These are phyloP conservation scores for Pisolithus thermaeus DNA, from an alignment of 1,284 basidiomycete genomes.

Conservation along the genomic window DNA sequence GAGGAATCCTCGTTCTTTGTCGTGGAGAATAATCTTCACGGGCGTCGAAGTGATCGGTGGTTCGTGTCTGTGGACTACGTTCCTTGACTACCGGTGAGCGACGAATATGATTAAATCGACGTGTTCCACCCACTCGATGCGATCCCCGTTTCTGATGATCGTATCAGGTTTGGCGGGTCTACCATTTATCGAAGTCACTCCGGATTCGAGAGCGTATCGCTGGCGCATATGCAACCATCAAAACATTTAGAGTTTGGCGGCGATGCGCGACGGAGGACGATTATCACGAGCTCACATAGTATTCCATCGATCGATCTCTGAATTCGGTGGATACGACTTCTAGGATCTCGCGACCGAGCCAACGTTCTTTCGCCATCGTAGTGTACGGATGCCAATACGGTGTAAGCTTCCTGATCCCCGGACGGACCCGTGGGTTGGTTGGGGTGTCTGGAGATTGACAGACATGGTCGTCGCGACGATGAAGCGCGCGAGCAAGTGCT, in stretches of 20 bases:
- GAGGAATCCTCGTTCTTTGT: conserved; percentile 77
- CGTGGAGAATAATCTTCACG: conserved; percentile 75
- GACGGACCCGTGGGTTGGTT: conserved; percentile 13
- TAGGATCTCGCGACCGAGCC: conserved; percentile 79
- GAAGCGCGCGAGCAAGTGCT: conserved; percentile 46
- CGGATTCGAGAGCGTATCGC: conserved; percentile 90
- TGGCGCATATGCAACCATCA: conserved; percentile 26
- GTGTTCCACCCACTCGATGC: conserved; percentile 65
- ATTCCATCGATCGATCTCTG: conserved; percentile 84
- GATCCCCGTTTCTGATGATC: conserved; percentile 82
- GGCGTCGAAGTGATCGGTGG: conserved; percentile 89
- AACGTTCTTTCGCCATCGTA: conserved; percentile 90
- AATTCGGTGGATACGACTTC: conserved; percentile 90
- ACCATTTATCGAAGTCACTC: conserved; percentile 92
- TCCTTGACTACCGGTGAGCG: conserved; percentile 49
- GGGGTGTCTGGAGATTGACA: conserved; percentile 15
- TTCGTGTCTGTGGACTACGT: conserved; percentile 93
- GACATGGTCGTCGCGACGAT: conserved; percentile 43
- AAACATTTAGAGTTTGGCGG: conserved; percentile 2
- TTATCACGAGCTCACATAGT: conserved; percentile 64
- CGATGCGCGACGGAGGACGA: neutral
- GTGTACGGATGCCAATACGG: conserved; percentile 83
- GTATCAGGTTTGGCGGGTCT: conserved; percentile 74
- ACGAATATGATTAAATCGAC: neutral
- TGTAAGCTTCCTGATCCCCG: conserved; percentile 62